Percentiles rank a stretch among this genome's conserved stretches.
phyloP scores from a whole-genome alignment of 371 early-diverging fungal genomes.

The Mortierella sp. region DNA sequence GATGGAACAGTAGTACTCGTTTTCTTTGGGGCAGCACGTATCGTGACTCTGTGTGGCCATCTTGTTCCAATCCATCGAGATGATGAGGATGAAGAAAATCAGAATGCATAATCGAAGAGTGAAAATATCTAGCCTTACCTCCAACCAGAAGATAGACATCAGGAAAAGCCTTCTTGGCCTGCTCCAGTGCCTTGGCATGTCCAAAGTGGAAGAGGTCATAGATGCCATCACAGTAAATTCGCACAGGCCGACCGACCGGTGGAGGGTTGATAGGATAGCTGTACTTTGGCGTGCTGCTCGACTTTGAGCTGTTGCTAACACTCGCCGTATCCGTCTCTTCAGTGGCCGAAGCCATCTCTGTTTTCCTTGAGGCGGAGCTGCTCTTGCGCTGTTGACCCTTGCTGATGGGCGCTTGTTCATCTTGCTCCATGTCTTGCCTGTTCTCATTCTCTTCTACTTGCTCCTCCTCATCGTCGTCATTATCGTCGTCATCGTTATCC shows the following conservation, averaged over 20 bases:
- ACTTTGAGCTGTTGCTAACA: constrained; percentile 7
- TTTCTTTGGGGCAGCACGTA: constrained; percentile 36
- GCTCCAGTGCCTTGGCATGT: constrained; percentile 92
- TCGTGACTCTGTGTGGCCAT: too few species aligned
- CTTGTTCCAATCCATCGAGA: neutral
- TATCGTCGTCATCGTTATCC: constrained; percentile 17
- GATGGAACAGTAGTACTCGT: neutral
- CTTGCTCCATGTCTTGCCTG: neutral
- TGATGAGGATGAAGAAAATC: neutral
- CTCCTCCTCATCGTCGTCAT: constrained; percentile 13
- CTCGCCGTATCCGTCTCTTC: neutral
- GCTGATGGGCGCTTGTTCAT: constrained; percentile 3
- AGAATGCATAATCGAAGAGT: neutral
- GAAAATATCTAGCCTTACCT: constrained; percentile 61
- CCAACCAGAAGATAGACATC: constrained; percentile 92
- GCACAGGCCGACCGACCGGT: constrained; percentile 80
- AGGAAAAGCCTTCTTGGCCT: constrained; percentile 93
- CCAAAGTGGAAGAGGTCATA: constrained; percentile 97
- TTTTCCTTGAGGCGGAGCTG: constrained; percentile 2
- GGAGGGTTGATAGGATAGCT: constrained; percentile 63
- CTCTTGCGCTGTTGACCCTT: neutral
- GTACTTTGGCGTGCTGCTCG: constrained; percentile 23
- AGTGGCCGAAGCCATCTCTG: too few species aligned
- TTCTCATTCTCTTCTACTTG: neutral
- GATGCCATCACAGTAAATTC: constrained; percentile 94